Percentiles rank a stretch among this genome's conserved stretches.
phyloP scores from a whole-genome alignment of 2,329 filamentous ascomycete species.

The Ceratocystis eucalypticola region DNA sequence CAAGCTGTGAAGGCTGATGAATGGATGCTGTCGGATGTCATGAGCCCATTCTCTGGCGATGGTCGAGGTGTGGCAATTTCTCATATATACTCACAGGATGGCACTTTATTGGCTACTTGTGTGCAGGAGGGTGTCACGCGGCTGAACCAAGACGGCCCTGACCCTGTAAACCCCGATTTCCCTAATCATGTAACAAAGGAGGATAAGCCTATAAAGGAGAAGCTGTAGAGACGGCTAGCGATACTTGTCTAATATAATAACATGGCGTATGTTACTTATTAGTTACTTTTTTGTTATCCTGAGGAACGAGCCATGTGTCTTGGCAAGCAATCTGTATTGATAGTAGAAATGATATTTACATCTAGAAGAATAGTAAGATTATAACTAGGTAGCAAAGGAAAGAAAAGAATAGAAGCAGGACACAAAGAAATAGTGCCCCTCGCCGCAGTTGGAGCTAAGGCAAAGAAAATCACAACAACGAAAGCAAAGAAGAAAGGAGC shows the following conservation, averaged over 20 bases:
- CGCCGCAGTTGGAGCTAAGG: neutral
- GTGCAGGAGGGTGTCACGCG: conserved; percentile 50
- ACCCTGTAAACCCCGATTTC: conserved; percentile 16
- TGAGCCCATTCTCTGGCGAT: conserved; percentile 67
- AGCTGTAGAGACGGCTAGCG: neutral
- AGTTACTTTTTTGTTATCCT: too few species aligned
- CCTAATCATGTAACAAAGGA: conserved; percentile 21
- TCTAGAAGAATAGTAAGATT: neutral
- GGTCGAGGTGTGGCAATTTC: conserved; percentile 64
- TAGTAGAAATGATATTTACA: neutral
- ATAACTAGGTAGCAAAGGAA: neutral
- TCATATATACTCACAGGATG: conserved; percentile 57
- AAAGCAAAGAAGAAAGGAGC: neutral
- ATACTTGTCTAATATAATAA: neutral
- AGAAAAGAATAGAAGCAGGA: neutral
- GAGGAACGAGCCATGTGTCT: too few species aligned
- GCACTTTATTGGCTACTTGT: conserved; percentile 62
- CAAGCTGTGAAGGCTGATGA: conserved; percentile 46
- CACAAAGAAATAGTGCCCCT: neutral
- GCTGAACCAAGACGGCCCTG: conserved; percentile 15
- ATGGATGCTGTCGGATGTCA: conserved; percentile 71
- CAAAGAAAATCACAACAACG: neutral
- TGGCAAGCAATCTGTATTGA: too few species aligned
- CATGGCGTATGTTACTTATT: neutral
- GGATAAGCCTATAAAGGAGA: conserved; percentile 5